phyloP scores from a whole-genome alignment of 257 asterid species.

The Asclepias syriaca region DNA sequence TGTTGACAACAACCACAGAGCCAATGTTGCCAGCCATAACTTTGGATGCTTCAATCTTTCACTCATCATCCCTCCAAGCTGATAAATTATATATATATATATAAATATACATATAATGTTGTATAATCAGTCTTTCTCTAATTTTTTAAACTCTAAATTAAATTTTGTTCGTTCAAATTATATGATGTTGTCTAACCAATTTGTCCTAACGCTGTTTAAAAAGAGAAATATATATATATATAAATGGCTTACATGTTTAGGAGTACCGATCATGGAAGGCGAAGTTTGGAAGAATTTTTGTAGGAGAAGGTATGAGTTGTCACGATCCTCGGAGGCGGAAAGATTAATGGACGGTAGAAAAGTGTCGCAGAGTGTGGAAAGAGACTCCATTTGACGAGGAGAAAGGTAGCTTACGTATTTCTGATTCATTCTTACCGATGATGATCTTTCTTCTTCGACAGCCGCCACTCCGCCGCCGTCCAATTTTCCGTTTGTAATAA shows the following conservation, averaged over 20 bases:
- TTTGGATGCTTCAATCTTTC: conserved; percentile 50
- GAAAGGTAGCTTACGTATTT: conserved; percentile 17
- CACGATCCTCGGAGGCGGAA: conserved; percentile 4
- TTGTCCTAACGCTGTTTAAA: too few species aligned
- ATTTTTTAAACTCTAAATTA: too few species aligned
- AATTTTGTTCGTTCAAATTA: too few species aligned
- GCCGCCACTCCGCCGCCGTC: too few species aligned
- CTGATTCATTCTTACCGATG: background rate
- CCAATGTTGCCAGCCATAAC: conserved; percentile 29
- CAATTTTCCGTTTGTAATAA: too few species aligned
- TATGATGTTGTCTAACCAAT: too few species aligned
- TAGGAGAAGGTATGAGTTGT: background rate
- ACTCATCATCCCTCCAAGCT: conserved; percentile 40
- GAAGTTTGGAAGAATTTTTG: conserved; percentile 41
- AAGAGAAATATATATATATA: too few species aligned
- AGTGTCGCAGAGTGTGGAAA: conserved; percentile 54
- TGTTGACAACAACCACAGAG: conserved; percentile 52
- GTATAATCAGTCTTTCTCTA: too few species aligned
- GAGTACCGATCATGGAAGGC: conserved; percentile 62
- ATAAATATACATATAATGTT: too few species aligned
- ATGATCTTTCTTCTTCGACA: background rate
- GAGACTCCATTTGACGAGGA: conserved; percentile 47
- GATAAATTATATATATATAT: background rate
- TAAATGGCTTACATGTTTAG: conserved; percentile 35
- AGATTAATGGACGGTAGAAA: conserved; percentile 40